Base-by-base conservation (phyloP, 202 grass and related monocot genomes). In the Digitaria exilis region DNA sequence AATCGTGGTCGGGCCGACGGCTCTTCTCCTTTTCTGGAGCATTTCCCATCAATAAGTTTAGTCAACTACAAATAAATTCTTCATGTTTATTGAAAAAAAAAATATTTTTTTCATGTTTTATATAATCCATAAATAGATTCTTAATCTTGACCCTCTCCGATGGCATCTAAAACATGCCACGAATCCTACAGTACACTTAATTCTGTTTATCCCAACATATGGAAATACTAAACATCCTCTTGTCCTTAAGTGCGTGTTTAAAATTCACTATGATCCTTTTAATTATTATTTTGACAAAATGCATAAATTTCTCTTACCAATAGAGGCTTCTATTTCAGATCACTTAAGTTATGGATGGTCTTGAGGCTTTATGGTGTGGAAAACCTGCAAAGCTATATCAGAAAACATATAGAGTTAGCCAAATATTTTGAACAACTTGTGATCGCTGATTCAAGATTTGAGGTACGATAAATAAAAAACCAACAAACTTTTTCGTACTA, bases 341-440 rank as follows among this genome's bases (percentile, higher is more conserved):
- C 93, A 34, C 84, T 92, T 32, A 95, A 95, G 85, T 76, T 95
- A 45, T 95, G 93, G 93, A 80, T 92, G 87, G 93, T 95, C 32
- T 44, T 92, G 69, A 89, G 90, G 79, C 87, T 91, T 69, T 92
- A 90, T 79, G 91, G 91, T 4, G 82, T 88, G 41, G 91, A 90
- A 3, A 91, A 86, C 31, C 88, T 94, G 2, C 82, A 84, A 59
- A 83, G 78, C n/a, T 80, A 85, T 78, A 84, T 94, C 21, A 74
- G 85, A 22, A 86, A 84, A 24, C 82, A 94, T 83, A 81, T 94
- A 48, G 65, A 60, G 63, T 61, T 94, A 76, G 91, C 91, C 39
- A 45, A 91, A 81, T 55, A 45, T 39, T 94, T 94, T 46, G 91
- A 88, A 71, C 31, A 75, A 45, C 68, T 88, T 39, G 69, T 94